These are phyloP conservation scores for Fusarium poae DNA, from an alignment of 2,329 filamentous ascomycete genomes.

Conservation along the genomic window DNA sequence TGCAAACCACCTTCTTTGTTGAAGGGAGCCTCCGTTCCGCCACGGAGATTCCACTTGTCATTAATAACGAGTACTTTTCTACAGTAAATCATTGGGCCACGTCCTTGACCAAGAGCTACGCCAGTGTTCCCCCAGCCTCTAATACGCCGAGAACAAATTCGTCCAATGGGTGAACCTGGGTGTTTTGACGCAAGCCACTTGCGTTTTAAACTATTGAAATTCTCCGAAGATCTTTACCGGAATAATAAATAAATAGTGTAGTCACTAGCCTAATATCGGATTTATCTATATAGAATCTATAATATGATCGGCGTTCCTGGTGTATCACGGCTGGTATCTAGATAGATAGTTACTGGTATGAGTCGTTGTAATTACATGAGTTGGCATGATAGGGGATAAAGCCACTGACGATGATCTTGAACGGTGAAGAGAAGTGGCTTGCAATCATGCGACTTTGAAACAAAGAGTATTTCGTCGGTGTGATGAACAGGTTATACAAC, in stretches of 20 bases:
- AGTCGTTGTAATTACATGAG: not conserved
- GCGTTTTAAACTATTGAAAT: not conserved
- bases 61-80: not conserved
- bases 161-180: not conserved
- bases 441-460: not conserved
- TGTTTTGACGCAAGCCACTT: not conserved
- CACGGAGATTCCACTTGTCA: not conserved
- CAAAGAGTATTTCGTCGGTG: not conserved
- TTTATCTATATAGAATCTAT: not conserved
- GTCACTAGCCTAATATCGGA: not conserved
- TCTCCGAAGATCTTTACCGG: not conserved
- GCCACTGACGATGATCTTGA: not conserved
- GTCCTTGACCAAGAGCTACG: not conserved
- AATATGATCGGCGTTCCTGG: not conserved
- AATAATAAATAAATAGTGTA: not conserved
- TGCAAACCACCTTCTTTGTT: not conserved
- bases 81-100: not conserved
- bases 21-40: not conserved
- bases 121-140: not conserved
- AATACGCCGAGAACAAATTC: not conserved
- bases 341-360: too few species aligned
- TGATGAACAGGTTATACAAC: not conserved
- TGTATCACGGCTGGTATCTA: not conserved
- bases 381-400: not conserved
- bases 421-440: not conserved